Base-by-base conservation (phyloP, 2,329 filamentous ascomycete species). In the Scytalidium sp. region DNA sequence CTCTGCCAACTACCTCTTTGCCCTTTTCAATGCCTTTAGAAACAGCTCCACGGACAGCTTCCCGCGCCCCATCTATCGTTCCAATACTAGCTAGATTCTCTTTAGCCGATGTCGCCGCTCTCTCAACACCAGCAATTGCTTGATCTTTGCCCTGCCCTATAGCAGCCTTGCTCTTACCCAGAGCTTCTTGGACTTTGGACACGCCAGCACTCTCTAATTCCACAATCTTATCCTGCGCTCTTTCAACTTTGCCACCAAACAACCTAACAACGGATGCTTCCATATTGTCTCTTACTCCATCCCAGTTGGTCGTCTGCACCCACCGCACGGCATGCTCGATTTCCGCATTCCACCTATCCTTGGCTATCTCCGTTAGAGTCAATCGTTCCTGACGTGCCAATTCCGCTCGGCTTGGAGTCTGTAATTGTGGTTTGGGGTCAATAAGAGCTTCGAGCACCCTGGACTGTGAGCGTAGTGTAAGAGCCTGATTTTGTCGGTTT, bases 271-370 rank as follows among this genome's bases (percentile, higher is more conserved):
- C 66, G 25, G 68, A 65, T 13, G 70, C 71, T 65, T 86, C 83
- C 56, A 83, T 69, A 2, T 71, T 74, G 55, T 85, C 80, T 47
- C 83, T 76, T 47, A 84, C 75, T 46, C 76, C 75, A 44, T 74
- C 70, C 85, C 85, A 90, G 65, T 87, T 80, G 53, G 79, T 83
- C 27, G 70, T 75, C 68, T 90, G 82, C 50, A 82, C 79, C 76
- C 81, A 85, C 51, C 75, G 75, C 49, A 87, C 85, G 46, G 85
- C 76, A 53, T 75, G 75, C 65, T 86, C 79, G 29, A 93, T 69
- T 68, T 93, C 88, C 45, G 78, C 69, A 67, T 94, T 93, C 88
- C 88, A 93, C 52, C 81, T 75, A 61, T 88, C 85, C 73, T 93
- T 93, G 60, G 85, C 76, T 29, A 81, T 73, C 64, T 91, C 87